phyloP scores from a whole-genome alignment of 768 basidiomycete species.

The Agaricus sinodeliciosus region DNA sequence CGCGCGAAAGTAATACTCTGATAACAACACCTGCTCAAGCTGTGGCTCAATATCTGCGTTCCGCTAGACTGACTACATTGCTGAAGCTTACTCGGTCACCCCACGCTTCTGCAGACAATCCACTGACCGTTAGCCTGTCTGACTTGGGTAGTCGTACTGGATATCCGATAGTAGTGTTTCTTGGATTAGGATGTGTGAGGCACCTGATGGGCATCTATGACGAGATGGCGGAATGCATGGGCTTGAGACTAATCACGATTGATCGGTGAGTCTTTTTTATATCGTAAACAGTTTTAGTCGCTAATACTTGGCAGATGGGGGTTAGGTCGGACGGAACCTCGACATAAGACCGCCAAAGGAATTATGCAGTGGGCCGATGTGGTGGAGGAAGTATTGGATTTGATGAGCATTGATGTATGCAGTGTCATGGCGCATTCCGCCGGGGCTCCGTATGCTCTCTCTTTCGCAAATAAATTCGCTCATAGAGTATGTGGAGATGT shows the following conservation, averaged over 20 bases:
- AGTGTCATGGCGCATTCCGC: slow-evolving; percentile 95
- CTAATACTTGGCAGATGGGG: slow-evolving; percentile 65
- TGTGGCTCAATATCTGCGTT: slow-evolving; percentile 84
- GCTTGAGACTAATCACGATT: slow-evolving; percentile 86
- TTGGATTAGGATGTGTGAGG: slow-evolving; percentile 90
- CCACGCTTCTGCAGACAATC: slow-evolving; percentile 67
- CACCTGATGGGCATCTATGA: slow-evolving; percentile 95
- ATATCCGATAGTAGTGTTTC: slow-evolving; percentile 83
- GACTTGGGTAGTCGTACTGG: slow-evolving; percentile 87
- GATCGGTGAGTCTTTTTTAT: slow-evolving; percentile 58
- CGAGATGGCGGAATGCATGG: slow-evolving; percentile 87
- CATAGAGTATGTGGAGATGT: slow-evolving; percentile 78
- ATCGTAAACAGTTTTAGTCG: slow-evolving; percentile 10
- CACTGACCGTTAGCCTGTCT: slow-evolving; percentile 84
- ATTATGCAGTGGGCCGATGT: slow-evolving; percentile 88
- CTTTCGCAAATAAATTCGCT: slow-evolving; percentile 71
- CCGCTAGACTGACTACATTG: slow-evolving; percentile 77
- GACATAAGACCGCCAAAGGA: slow-evolving; percentile 63
- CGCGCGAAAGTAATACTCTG: slow-evolving; percentile 36
- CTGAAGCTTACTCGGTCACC: slow-evolving; percentile 74
- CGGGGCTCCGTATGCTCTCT: slow-evolving; percentile 90
- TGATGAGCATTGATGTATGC: slow-evolving; percentile 69
- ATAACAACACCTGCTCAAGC: slow-evolving; percentile 48
- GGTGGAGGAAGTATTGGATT: slow-evolving; percentile 86
- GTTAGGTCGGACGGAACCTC: slow-evolving; percentile 76